Conservation (phyloP, 306 rosid species). For the Rubus idaeus region DNA sequence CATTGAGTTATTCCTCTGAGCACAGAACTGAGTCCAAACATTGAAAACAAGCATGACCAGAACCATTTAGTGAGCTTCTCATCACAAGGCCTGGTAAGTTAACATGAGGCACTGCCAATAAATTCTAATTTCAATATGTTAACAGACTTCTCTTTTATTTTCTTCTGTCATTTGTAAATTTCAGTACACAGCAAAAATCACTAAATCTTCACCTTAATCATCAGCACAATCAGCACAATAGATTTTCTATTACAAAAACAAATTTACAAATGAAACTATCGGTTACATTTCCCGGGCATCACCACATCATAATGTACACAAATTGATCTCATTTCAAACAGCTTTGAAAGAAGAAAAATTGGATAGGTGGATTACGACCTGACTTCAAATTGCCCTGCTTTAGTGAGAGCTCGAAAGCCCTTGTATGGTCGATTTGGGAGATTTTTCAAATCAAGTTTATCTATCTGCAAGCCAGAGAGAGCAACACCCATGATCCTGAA, state of each 20-base stretch:
- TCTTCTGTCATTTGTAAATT: not conserved
- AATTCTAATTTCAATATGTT: not conserved
- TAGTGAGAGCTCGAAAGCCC: conserved; percentile 90
- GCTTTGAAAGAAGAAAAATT: not conserved
- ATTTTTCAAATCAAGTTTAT: conserved; percentile 70
- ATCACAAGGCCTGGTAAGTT: not conserved
- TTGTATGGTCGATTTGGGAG: conserved; percentile 68
- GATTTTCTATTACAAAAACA: not conserved
- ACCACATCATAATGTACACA: not conserved
- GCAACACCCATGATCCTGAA: conserved; percentile 87
- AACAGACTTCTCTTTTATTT: not conserved
- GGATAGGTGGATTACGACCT: conserved; percentile 39
- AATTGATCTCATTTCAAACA: not conserved
- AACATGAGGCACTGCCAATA: not conserved
- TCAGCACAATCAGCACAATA: not conserved
- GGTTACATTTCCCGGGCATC: not conserved
- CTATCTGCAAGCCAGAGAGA: conserved; percentile 86
- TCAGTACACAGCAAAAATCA: not conserved
- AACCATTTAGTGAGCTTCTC: not conserved
- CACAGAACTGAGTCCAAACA: not conserved
- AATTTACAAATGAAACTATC: conserved; percentile 20
- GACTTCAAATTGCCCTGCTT: conserved; percentile 84
- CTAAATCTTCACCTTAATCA: not conserved
- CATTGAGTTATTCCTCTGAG: not conserved
- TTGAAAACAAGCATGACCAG: not conserved